Base-by-base conservation (phyloP, 345 rosid species). In the Mercurialis annua region DNA sequence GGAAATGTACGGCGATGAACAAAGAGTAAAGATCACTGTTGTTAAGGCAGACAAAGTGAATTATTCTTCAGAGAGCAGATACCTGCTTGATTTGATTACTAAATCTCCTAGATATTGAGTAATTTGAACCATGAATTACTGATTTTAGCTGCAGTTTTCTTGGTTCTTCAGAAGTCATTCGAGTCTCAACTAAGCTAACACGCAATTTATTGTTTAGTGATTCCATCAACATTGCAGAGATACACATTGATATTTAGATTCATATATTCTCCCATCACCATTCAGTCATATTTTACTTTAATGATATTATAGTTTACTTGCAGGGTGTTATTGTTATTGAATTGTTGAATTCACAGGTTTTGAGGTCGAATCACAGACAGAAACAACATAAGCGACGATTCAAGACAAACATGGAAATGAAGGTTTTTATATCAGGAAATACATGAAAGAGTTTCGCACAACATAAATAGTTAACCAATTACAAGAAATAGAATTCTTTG, bases 1-100 rank as follows among this genome's bases (percentile, higher is more conserved):
- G 84, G 96, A 92, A 76, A 73, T 68, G 31, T 88, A 90, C 71
- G 89, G 87, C 0, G 98, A 92, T 12, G 98, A 92, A 66, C 92
- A 82, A 67, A 86, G 87, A 77, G 88, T 88, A 73, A 92, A 90
- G 75, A 80, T 78, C 72, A 92, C 95, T 0, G 81, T 88, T 9
- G 86, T 90, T 46, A 92, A 85, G 80, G 85, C 85, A 2, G 92
- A 88, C 54, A 77, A 68, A 73, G 79, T 86, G 65, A 78, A 83
- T 71, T 88, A 82, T 70, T 71, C 92, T 24, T 77, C 77, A 0
- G 92, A 90, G 79, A 79, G 90, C 80, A 83, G 80, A 49, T 75
- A 77, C 73, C 62, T 92, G 75, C 91, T 92, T 29, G 86, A 83
- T 73, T 66, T 74, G 73, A 81, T 85, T 42, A 54, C 72, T 0